Conservation (phyloP, 371 early-diverging fungal genomes). For the Syncephalastrum sp. region DNA sequence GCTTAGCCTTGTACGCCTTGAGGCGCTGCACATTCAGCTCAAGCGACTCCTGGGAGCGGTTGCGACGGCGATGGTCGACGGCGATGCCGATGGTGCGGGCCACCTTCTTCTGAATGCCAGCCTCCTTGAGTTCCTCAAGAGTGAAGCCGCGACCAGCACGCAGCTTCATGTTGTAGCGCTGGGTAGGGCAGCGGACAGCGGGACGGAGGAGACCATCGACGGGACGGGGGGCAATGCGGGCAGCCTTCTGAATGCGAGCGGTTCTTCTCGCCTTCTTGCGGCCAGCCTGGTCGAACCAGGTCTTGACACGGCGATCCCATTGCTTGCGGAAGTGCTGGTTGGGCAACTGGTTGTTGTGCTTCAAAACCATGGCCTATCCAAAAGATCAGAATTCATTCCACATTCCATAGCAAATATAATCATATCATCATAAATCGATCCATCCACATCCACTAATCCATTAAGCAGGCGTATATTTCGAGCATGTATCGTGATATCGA, state of each 20-base stretch:
- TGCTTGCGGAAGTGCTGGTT: constrained; percentile 99
- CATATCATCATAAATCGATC: not conserved
- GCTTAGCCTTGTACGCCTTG: constrained; percentile 92
- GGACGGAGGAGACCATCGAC: constrained; percentile 97
- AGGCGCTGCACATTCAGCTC: constrained; percentile 96
- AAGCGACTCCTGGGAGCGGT: constrained; percentile 95
- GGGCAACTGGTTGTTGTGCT: constrained; percentile 99
- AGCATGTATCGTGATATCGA: not conserved
- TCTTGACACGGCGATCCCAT: constrained; percentile 97
- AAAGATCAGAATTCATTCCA: not conserved
- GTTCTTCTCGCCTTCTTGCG: constrained; percentile 90
- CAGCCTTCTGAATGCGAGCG: constrained; percentile 93
- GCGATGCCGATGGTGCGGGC: constrained; percentile 97
- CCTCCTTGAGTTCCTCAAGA: constrained; percentile 96
- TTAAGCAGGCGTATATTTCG: not conserved
- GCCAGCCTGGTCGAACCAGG: constrained; percentile 99
- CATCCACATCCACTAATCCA: constrained; percentile 12
- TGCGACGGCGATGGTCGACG: constrained; percentile 98
- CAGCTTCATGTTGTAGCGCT: constrained; percentile 99
- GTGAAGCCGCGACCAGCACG: constrained; percentile 99
- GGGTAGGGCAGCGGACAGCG: constrained; percentile 96
- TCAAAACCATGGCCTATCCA: constrained; percentile 60
- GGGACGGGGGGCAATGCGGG: constrained; percentile 95
- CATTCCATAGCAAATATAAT: constrained; percentile 1
- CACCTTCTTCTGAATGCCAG: constrained; percentile 92